Evolutionary conservation across 306 rosid species (phyloP).

Genomic region (Glycine soja): DNA sequence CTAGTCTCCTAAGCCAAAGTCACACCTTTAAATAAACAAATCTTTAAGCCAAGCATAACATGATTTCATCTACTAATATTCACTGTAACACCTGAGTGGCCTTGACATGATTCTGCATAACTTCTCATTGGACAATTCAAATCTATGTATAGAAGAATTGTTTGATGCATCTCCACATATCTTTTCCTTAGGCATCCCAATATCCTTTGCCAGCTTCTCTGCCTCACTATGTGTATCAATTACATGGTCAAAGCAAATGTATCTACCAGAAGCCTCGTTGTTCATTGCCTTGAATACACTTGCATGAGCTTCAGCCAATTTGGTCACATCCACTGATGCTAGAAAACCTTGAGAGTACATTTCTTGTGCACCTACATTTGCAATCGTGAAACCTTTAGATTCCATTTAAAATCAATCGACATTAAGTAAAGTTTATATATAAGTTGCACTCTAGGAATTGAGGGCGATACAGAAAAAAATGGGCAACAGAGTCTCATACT

Average conservation of each 20-base stretch:
- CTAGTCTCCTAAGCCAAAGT: background rate
- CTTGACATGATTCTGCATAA: slow-evolving; percentile 64
- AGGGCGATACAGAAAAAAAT: too few relatives aligned
- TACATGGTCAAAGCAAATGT: slow-evolving; percentile 72
- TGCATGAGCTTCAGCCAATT: slow-evolving; percentile 73
- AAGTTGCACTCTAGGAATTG: too few relatives aligned
- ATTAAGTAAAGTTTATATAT: too few relatives aligned
- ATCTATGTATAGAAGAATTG: slow-evolving; percentile 33
- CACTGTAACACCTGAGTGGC: slow-evolving; percentile 52
- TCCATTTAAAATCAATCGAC: background rate
- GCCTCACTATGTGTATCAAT: slow-evolving; percentile 56
- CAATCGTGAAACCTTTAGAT: slow-evolving; percentile 18
- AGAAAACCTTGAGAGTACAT: slow-evolving; percentile 71
- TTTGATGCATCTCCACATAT: slow-evolving; percentile 54
- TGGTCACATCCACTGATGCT: slow-evolving; percentile 68
- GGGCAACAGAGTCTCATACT: too few relatives aligned
- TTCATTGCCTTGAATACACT: slow-evolving; percentile 70
- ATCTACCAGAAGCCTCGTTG: slow-evolving; percentile 69
- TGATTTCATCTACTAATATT: slow-evolving; percentile 36
- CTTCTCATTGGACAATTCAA: slow-evolving; percentile 64
- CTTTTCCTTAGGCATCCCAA: slow-evolving; percentile 52
- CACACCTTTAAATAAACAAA: background rate
- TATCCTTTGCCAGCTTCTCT: slow-evolving; percentile 65
- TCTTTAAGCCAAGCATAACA: background rate
- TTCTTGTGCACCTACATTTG: slow-evolving; percentile 66